Conservation (phyloP, 441 rosid genomes). For the Syzygium malaccense region DNA sequence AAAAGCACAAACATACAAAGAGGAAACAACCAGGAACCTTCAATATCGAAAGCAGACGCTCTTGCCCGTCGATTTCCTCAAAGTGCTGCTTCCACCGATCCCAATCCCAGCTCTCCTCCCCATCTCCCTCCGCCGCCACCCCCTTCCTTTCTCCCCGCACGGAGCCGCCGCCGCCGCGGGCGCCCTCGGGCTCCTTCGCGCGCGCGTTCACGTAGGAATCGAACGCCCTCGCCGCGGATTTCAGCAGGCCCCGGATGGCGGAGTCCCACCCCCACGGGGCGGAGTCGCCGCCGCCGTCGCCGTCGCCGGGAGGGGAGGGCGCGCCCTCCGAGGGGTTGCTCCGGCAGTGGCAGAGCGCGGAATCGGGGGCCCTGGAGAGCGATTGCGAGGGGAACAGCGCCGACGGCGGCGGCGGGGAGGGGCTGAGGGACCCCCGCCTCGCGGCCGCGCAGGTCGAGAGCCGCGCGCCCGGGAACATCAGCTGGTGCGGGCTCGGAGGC, state of each 20-base stretch:
- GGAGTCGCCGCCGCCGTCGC: background rate
- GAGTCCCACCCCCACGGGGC: conserved; percentile 46
- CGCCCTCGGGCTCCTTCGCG: conserved; percentile 7
- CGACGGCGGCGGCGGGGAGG: background rate
- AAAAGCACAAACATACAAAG: background rate
- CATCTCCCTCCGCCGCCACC: background rate
- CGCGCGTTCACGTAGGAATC: conserved; percentile 37
- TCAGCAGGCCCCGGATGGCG: conserved; percentile 44
- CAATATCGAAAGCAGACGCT: conserved; percentile 59
- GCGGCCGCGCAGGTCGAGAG: background rate
- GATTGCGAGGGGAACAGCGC: background rate
- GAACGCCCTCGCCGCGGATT: conserved; percentile 44
- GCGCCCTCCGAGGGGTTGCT: conserved; percentile 16
- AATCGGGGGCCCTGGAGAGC: conserved; percentile 24
- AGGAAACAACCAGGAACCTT: conserved; percentile 34
- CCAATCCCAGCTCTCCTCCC: conserved; percentile 78
- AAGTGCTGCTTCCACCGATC: conserved; percentile 88
- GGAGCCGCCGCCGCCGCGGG: background rate
- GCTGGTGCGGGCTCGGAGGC: background rate
- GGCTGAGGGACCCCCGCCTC: background rate
- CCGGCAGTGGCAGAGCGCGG: conserved; percentile 47
- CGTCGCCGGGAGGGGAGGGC: conserved; percentile 15
- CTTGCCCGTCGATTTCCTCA: conserved; percentile 72
- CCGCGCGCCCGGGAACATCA: background rate
- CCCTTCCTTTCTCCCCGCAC: conserved; percentile 4